Percentiles rank a stretch among this genome's conserved stretches.
These are phyloP conservation scores for Lipomyces spencermartinsiae DNA, from an alignment of 805 yeast genomes.

Conservation along the genomic window DNA sequence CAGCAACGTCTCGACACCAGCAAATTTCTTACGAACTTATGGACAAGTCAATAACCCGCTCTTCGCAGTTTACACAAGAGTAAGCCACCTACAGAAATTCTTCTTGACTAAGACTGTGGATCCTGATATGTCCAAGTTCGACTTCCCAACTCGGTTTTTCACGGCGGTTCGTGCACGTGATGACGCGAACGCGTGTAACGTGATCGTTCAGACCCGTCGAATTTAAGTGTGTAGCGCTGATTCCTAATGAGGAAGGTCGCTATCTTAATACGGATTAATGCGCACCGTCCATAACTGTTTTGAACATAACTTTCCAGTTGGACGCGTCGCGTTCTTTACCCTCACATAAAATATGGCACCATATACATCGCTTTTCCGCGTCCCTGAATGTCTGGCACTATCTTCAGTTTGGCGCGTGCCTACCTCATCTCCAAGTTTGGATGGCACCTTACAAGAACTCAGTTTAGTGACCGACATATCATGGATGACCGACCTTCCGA, in stretches of 20 bases:
- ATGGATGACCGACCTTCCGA: conserved; percentile 7
- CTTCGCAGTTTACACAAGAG: not conserved
- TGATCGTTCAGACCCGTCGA: not conserved
- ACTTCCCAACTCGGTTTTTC: not conserved
- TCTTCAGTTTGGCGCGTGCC: not conserved
- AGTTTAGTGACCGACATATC: not conserved
- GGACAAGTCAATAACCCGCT: not conserved
- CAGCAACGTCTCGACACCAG: not conserved
- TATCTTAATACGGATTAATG: not conserved
- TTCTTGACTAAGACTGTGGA: not conserved
- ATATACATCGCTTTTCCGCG: not conserved
- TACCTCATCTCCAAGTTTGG: not conserved
- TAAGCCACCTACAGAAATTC: not conserved
- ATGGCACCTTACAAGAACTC: not conserved
- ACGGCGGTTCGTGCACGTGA: not conserved
- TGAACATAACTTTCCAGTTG: too few relatives aligned
- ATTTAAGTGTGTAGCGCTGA: not conserved
- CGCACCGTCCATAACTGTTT: not conserved
- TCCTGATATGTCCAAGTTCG: not conserved
- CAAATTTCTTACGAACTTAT: not conserved
- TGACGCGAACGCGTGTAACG: not conserved
- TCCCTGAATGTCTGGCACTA: not conserved
- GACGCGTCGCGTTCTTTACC: not conserved
- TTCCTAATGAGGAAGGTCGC: not conserved
- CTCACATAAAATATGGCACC: not conserved